phyloP scores from a whole-genome alignment of 176 grass and related monocot species.

The bread wheat (Triticum aestivum) region IWGSC_CS_RefSeq_v2.1 NC_057794.1:263018825-263019324 shows the following conservation, averaged over 20 bases:
- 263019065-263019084: slow-evolving; percentile 19
- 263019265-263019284: background rate
- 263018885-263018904: background rate
- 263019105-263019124: slow-evolving; percentile 27
- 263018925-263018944: slow-evolving; percentile 43
- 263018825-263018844: background rate
- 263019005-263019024: slow-evolving; percentile 33
- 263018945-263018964: slow-evolving; percentile 26
- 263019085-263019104: slow-evolving; percentile 52
- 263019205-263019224: background rate
- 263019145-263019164: slow-evolving; percentile 13
- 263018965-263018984: slow-evolving; percentile 40
- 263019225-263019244: background rate
- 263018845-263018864: slow-evolving; percentile 17
- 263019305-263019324: background rate
- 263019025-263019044: slow-evolving; percentile 39
- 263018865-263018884: background rate
- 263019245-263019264: background rate
- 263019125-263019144: slow-evolving; percentile 54
- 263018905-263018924: slow-evolving; percentile 38
- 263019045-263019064: slow-evolving; percentile 32
- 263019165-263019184: background rate
- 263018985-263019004: slow-evolving; percentile 6
- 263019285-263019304: background rate
- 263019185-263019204: background rate